Percentiles rank a stretch among this genome's conserved stretches.
Conservation (phyloP, 2,329 filamentous ascomycete species). For the Camptophora hylomeconis region DNA sequence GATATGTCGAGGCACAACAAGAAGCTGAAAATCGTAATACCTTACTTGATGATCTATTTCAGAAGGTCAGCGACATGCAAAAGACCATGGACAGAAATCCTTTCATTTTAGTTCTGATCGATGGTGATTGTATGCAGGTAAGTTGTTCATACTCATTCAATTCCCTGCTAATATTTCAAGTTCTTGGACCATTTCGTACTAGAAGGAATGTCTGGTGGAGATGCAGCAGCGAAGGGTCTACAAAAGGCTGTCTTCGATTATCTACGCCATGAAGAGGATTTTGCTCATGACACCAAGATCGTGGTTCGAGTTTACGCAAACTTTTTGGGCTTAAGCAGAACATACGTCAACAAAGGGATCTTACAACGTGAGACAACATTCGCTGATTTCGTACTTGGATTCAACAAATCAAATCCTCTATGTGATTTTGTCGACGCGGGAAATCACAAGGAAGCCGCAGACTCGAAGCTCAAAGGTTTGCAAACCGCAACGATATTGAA, state of each 20-base stretch:
- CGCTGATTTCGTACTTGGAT: slow-evolving; percentile 27
- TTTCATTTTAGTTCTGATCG: slow-evolving; percentile 17
- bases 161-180: slow-evolving; percentile 2
- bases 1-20: slow-evolving; percentile 3
- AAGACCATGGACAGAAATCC: slow-evolving; percentile 8
- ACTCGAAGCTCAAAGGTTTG: slow-evolving; percentile 29
- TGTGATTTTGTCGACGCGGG: slow-evolving; percentile 32
- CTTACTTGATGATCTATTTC: slow-evolving; percentile 2
- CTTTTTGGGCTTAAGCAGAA: slow-evolving; percentile 23
- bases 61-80: slow-evolving; percentile 5
- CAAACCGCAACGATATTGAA: neutral
- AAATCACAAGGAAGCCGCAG: slow-evolving; percentile 30
- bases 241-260: slow-evolving; percentile 8
- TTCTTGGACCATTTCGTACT: slow-evolving; percentile 8
- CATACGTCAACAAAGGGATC: slow-evolving; percentile 21
- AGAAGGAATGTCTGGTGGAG: slow-evolving; percentile 7
- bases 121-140: slow-evolving; percentile 25
- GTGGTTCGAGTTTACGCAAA: slow-evolving; percentile 28
- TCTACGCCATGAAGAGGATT: slow-evolving; percentile 6
- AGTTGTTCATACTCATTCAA: slow-evolving; percentile 7
- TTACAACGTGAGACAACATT: slow-evolving; percentile 18
- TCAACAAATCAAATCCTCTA: slow-evolving; percentile 26
- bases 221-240: slow-evolving; percentile 8
- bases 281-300: slow-evolving; percentile 19
- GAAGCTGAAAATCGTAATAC: slow-evolving; percentile 1